Conservation (phyloP, 2,329 filamentous ascomycete species). For the Metarhizium brunneum region DNA sequence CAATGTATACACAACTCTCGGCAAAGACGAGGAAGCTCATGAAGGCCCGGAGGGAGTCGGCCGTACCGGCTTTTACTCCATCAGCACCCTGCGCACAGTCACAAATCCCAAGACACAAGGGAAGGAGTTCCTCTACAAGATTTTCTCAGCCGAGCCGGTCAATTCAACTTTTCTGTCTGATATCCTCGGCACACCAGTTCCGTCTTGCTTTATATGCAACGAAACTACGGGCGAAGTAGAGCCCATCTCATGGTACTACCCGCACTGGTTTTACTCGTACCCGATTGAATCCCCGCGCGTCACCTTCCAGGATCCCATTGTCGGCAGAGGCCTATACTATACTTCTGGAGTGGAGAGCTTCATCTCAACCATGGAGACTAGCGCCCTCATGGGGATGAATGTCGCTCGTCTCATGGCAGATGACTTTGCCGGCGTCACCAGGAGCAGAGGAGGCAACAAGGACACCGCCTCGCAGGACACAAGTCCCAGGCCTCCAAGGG, state of each 20-base stretch:
- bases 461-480: neutral
- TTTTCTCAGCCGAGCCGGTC: conserved; percentile 49
- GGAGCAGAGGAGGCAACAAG: neutral
- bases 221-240: conserved; percentile 25
- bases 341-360: conserved; percentile 80
- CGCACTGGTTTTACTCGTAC: conserved; percentile 75
- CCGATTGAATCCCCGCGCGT: conserved; percentile 76
- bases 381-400: conserved; percentile 81
- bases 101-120: conserved; percentile 48
- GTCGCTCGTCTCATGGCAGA: conserved; percentile 64
- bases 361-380: conserved; percentile 97
- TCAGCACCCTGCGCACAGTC: conserved; percentile 61
- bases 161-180: conserved; percentile 42
- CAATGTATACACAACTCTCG: conserved; percentile 75
- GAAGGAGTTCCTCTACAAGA: conserved; percentile 54
- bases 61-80: conserved; percentile 72
- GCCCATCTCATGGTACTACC: conserved; percentile 65
- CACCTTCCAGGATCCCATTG: conserved; percentile 72
- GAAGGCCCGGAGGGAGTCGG: conserved; percentile 53
- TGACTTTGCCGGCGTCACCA: conserved; percentile 30
- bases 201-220: conserved; percentile 28
- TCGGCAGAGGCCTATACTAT: conserved; percentile 61
- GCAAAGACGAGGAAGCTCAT: conserved; percentile 41
- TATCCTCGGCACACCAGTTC: conserved; percentile 40
- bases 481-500: neutral